These are phyloP conservation scores for Fusarium staphyleae DNA, from an alignment of 2,329 filamentous ascomycete species.

Conservation along the genomic window DNA sequence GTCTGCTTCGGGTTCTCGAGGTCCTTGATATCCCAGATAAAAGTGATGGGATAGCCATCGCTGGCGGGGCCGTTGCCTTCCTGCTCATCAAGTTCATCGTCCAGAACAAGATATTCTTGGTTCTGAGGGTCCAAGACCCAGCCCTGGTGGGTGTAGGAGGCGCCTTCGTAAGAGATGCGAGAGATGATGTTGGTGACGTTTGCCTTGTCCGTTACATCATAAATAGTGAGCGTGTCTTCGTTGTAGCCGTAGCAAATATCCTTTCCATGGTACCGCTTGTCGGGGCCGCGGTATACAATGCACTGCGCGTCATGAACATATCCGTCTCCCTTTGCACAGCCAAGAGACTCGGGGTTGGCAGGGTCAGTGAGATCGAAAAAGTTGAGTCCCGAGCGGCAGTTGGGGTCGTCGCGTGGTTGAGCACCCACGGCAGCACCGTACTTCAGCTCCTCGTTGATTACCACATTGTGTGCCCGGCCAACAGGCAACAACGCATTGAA, in stretches of 20 bases:
- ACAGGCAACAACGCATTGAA: constrained; percentile 44
- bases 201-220: constrained; percentile 59
- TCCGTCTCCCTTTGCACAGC: constrained; percentile 61
- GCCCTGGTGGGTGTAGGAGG: constrained; percentile 66
- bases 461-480: constrained; percentile 61
- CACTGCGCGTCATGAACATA: constrained; percentile 70
- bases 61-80: constrained; percentile 49
- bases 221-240: constrained; percentile 60
- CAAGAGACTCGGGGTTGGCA: constrained; percentile 58
- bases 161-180: constrained; percentile 61
- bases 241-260: constrained; percentile 67
- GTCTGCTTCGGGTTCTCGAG: constrained; percentile 53
- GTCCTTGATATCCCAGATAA: constrained; percentile 58
- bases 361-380: constrained; percentile 65
- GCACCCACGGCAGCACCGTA: constrained; percentile 56
- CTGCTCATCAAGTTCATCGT: constrained; percentile 62
- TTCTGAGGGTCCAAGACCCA: constrained; percentile 57
- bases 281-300: constrained; percentile 60
- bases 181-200: constrained; percentile 55
- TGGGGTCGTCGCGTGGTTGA: constrained; percentile 46
- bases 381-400: constrained; percentile 60
- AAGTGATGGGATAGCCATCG: constrained; percentile 56
- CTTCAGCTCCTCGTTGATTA: constrained; percentile 56
- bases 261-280: constrained; percentile 53
- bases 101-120: constrained; percentile 57